These are phyloP conservation scores for Alternaria burnsii DNA, from an alignment of 2,329 filamentous ascomycete species.

Conservation along the genomic window DNA sequence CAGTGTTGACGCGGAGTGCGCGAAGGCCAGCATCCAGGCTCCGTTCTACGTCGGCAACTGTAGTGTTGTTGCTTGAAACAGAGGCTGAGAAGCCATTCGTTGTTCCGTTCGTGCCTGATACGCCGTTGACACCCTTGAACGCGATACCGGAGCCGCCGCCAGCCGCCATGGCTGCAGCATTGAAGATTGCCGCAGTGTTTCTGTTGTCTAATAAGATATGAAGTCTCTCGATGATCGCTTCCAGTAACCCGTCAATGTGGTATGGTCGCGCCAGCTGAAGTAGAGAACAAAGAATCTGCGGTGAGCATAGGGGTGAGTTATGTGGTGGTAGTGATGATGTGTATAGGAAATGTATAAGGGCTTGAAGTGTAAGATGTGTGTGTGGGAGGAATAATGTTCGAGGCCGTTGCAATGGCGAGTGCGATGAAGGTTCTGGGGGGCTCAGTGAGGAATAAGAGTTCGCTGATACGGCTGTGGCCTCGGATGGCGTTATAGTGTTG, in stretches of 20 bases:
- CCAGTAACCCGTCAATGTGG: conserved; percentile 88
- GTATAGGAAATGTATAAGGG: conserved; percentile 91
- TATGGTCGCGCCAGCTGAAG: conserved; percentile 94
- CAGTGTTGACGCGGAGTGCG: conserved; percentile 61
- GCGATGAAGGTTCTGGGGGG: conserved; percentile 61
- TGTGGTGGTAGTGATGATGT: conserved; percentile 85
- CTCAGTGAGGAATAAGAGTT: conserved; percentile 56
- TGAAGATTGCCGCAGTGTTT: conserved; percentile 97
- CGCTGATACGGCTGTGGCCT: conserved; percentile 51
- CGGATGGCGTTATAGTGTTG: conserved; percentile 47
- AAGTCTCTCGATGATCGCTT: conserved; percentile 89
- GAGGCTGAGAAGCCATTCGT: conserved; percentile 29
- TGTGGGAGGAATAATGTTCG: conserved; percentile 92
- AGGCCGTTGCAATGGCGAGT: conserved; percentile 72
- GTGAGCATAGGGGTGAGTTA: conserved; percentile 82
- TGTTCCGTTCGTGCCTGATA: conserved; percentile 36
- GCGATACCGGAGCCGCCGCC: conserved; percentile 87
- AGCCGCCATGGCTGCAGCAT: conserved; percentile 96
- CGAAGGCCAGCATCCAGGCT: conserved; percentile 48
- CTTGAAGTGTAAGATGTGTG: conserved; percentile 86
- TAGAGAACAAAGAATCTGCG: conserved; percentile 93
- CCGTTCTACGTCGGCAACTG: conserved; percentile 28
- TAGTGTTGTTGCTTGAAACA: conserved; percentile 7
- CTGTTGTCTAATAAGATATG: conserved; percentile 89
- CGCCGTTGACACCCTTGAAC: conserved; percentile 55